These are phyloP conservation scores for Fusarium brachygibbosum DNA, from an alignment of 2,329 filamentous ascomycete species.

Conservation along the genomic window DNA sequence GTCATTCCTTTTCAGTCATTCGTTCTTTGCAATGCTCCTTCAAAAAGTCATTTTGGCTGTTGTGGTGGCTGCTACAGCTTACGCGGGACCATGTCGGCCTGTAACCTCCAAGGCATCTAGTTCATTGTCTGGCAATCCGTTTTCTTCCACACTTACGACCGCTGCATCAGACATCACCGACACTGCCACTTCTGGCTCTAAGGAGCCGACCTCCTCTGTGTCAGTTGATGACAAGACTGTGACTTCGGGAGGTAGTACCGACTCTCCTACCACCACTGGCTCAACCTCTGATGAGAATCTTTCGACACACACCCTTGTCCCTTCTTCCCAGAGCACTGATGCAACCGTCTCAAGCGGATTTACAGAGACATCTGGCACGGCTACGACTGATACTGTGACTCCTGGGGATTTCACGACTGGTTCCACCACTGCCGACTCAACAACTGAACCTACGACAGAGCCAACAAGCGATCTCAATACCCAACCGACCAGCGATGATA, in stretches of 20 bases:
- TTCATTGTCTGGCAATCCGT: background rate
- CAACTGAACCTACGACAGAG: background rate
- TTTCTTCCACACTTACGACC: background rate
- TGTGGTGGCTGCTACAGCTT: background rate
- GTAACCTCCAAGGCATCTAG: background rate
- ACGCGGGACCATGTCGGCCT: background rate
- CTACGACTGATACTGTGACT: background rate
- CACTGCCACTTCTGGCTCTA: background rate
- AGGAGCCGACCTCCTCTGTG: background rate
- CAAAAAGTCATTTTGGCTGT: background rate
- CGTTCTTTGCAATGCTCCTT: background rate
- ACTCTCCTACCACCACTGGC: background rate
- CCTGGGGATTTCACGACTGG: no score
- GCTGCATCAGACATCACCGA: accelerated
- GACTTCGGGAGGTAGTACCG: background rate
- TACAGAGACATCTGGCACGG: background rate
- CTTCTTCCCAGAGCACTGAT: background rate
- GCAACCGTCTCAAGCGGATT: no score
- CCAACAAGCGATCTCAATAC: background rate
- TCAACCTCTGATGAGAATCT: no score
- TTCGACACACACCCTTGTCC: background rate
- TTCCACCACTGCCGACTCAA: no score
- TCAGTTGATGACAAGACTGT: background rate
- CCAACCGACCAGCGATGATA: background rate
- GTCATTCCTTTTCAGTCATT: background rate